Evolutionary conservation across 2,329 filamentous ascomycete genomes (phyloP).

Genomic region (Dactylonectria estremocensis): DNA sequence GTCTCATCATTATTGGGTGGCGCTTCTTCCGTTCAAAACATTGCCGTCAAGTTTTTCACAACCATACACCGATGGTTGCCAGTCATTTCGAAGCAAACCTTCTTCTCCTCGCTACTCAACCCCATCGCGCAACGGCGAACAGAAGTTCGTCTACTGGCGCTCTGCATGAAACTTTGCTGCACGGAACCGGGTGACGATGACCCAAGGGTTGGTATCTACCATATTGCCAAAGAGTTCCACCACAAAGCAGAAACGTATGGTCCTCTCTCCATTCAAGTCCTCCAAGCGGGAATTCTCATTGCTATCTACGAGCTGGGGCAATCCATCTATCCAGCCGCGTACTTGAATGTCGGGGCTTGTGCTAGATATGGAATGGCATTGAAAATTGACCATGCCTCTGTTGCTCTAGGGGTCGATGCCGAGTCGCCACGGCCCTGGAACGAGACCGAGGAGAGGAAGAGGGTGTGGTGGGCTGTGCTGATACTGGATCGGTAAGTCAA

Average conservation of each 20-base stretch:
- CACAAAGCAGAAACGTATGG: slow-evolving; percentile 10
- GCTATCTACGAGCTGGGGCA: slow-evolving; percentile 34
- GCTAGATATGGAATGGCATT: slow-evolving; percentile 33
- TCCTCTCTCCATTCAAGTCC: slow-evolving; percentile 25
- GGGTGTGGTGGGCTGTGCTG: slow-evolving; percentile 37
- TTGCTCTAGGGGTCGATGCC: slow-evolving; percentile 7
- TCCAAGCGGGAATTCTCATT: slow-evolving; percentile 35
- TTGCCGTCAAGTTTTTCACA: slow-evolving; percentile 12
- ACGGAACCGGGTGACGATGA: neutral
- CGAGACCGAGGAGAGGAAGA: slow-evolving; percentile 34
- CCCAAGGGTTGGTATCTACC: slow-evolving; percentile 4
- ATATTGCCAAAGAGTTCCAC: slow-evolving; percentile 19
- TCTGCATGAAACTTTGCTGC: slow-evolving; percentile 31
- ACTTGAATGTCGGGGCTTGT: slow-evolving; percentile 33
- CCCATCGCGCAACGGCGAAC: slow-evolving; percentile 17
- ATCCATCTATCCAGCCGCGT: slow-evolving; percentile 36
- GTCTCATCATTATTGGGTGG: slow-evolving; percentile 10
- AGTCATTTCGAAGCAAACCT: slow-evolving; percentile 14
- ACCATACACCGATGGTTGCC: slow-evolving; percentile 25
- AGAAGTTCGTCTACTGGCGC: slow-evolving; percentile 12
- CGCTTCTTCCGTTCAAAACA: slow-evolving; percentile 4
- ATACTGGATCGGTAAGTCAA: slow-evolving; percentile 26
- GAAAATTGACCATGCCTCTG: slow-evolving; percentile 25
- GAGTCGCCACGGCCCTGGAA: slow-evolving; percentile 15
- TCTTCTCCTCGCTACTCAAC: slow-evolving; percentile 15